Conservation (phyloP, 805 yeast species). For the Pichia occidentalis region DNA sequence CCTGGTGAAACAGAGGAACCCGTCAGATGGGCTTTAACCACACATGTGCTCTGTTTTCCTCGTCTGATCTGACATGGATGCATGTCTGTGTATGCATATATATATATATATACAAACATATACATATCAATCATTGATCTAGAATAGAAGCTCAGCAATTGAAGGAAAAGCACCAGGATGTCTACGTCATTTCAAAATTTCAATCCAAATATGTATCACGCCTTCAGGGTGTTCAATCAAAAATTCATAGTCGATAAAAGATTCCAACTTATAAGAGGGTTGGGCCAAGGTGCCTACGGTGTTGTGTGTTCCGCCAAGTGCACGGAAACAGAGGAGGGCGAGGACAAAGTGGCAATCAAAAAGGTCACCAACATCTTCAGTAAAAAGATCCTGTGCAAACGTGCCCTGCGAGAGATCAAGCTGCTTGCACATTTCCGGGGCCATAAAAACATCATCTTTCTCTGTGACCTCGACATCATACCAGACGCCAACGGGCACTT, state of each 20-base stretch:
- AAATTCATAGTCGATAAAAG: constrained; percentile 88
- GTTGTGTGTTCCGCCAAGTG: constrained; percentile 92
- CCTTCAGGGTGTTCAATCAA: constrained; percentile 65
- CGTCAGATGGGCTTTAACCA: too few relatives aligned
- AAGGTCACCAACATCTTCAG: constrained; percentile 92
- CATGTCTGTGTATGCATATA: too few relatives aligned
- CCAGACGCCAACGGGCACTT: constrained; percentile 63
- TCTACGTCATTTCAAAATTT: neutral
- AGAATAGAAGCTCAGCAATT: too few relatives aligned
- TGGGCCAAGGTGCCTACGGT: constrained; percentile 98
- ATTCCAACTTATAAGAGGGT: constrained; percentile 82
- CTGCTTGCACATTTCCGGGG: constrained; percentile 89
- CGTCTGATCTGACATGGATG: too few relatives aligned
- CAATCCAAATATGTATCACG: constrained; percentile 26
- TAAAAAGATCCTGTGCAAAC: constrained; percentile 82
- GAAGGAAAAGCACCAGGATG: constrained; percentile 5
- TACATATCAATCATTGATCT: too few relatives aligned
- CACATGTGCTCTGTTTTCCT: too few relatives aligned
- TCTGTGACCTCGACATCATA: constrained; percentile 90
- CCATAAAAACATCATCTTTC: constrained; percentile 91
- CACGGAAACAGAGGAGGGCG: constrained; percentile 63
- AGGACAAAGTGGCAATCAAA: constrained; percentile 88
- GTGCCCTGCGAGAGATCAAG: constrained; percentile 88
- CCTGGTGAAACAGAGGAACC: too few relatives aligned
- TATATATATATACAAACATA: too few relatives aligned